A percentile compares a stretch with the other conserved stretches of the same genome.
Conservation (phyloP, 2,329 filamentous ascomycete genomes). For the Pseudopyricularia cyperi region DNA sequence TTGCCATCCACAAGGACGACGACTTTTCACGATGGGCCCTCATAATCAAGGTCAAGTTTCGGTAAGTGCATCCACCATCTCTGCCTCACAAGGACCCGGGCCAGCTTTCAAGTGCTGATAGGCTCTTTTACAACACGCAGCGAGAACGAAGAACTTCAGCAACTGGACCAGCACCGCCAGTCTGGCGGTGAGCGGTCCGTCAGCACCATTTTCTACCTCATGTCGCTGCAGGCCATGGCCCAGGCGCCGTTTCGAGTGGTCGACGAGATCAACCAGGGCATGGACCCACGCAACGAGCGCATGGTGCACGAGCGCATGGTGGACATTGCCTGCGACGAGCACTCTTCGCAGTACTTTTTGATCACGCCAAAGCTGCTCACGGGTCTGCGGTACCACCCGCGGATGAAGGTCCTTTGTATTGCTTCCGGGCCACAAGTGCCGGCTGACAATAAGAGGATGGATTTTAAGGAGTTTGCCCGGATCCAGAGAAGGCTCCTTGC, state of each 20-base stretch:
- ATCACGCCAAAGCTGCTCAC: conserved; percentile 93
- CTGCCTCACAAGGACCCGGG: too few species aligned
- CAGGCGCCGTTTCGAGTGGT: conserved; percentile 95
- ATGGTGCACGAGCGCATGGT: conserved; percentile 98
- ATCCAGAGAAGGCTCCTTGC: conserved; percentile 27
- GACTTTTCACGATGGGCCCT: conserved; percentile 93
- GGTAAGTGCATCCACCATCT: too few species aligned
- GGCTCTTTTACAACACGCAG: conserved; percentile 24
- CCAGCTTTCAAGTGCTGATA: neutral
- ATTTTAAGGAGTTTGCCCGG: conserved; percentile 32
- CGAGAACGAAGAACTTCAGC: conserved; percentile 68
- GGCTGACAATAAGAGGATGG: conserved; percentile 33
- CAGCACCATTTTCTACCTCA: conserved; percentile 96
- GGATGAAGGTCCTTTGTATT: conserved; percentile 91
- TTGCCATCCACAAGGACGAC: conserved; percentile 74
- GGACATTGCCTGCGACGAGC: conserved; percentile 81
- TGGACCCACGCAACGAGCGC: conserved; percentile 96
- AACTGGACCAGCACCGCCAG: conserved; percentile 84
- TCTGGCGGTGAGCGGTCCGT: conserved; percentile 94
- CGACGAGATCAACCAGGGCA: conserved; percentile 98
- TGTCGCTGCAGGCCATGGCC: conserved; percentile 89
- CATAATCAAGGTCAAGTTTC: conserved; percentile 89
- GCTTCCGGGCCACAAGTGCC: conserved; percentile 72
- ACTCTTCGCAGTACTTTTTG: conserved; percentile 80
- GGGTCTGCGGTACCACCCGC: conserved; percentile 70